Percentiles rank a stretch among this genome's conserved stretches.
Conservation (phyloP, 371 early-diverging fungal genomes). For the Apophysomyces trapeziformis region DNA sequence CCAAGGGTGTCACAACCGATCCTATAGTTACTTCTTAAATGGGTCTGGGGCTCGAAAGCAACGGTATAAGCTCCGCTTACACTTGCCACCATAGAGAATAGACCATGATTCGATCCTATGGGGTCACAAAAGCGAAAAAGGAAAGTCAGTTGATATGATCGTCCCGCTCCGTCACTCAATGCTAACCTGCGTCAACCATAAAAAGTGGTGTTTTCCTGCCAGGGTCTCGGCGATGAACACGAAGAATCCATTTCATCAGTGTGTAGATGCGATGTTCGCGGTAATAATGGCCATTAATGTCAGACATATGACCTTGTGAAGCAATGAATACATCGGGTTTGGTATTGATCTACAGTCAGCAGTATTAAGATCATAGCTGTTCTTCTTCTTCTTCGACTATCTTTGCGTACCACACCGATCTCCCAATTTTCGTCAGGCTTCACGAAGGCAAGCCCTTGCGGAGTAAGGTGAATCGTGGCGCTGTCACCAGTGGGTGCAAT, state of each 20-base stretch:
- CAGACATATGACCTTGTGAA: conserved; percentile 35
- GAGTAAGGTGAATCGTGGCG: conserved; percentile 27
- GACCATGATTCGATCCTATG: conserved; percentile 52
- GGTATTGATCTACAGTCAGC: conserved; percentile 36
- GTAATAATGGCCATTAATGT: conserved; percentile 40
- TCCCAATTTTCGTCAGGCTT: conserved; percentile 11
- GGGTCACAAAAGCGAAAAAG: neutral
- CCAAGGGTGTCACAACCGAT: neutral
- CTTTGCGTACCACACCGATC: conserved; percentile 13
- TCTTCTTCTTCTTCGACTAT: neutral
- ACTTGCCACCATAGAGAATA: conserved; percentile 53
- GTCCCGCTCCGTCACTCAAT: neutral
- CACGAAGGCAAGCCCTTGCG: conserved; percentile 7
- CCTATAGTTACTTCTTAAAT: conserved; percentile 33
- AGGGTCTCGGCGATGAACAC: conserved; percentile 49
- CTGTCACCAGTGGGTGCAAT: conserved; percentile 43
- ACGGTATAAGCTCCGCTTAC: conserved; percentile 51
- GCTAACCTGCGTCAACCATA: conserved; percentile 51
- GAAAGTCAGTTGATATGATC: neutral
- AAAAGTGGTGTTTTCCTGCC: conserved; percentile 35
- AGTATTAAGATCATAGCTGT: neutral
- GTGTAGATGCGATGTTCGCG: conserved; percentile 51
- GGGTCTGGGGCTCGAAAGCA: conserved; percentile 55
- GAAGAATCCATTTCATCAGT: conserved; percentile 55
- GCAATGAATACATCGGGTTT: conserved; percentile 53